Percentiles rank a stretch among this genome's conserved stretches.
Evolutionary conservation across 495 filamentous ascomycete genomes (phyloP).

Genomic region (Penicillium flavigenum): DNA sequence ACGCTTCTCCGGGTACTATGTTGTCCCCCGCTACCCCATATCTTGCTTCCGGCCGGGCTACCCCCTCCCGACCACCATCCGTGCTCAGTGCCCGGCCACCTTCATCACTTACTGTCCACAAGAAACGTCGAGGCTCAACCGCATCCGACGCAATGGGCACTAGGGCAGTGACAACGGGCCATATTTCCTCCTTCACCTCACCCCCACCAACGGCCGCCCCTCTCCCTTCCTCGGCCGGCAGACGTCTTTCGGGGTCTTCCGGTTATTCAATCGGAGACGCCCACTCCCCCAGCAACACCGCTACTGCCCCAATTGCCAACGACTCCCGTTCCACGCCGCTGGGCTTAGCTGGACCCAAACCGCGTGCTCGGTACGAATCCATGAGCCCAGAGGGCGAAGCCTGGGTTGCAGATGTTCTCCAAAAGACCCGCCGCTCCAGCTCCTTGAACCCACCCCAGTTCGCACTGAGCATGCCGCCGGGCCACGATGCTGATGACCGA

Average conservation of each 20-base stretch:
- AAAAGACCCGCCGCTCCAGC: constrained; percentile 43
- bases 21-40: constrained; percentile 22
- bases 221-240: constrained; percentile 21
- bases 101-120: constrained; percentile 44
- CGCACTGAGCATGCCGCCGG: constrained; percentile 4
- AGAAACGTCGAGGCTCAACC: constrained; percentile 40
- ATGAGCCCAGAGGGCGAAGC: constrained; percentile 54
- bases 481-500: constrained; percentile 14
- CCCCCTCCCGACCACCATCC: constrained; percentile 38
- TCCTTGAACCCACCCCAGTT: constrained; percentile 31
- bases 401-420: constrained; percentile 50
- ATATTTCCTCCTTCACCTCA: constrained; percentile 34
- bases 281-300: constrained; percentile 26
- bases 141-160: constrained; percentile 37
- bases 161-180: constrained; percentile 31
- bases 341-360: constrained; percentile 50
- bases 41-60: constrained; percentile 30
- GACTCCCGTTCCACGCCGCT: constrained; percentile 39
- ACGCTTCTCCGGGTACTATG: constrained; percentile 30
- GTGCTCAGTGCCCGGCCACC: constrained; percentile 39
- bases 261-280: constrained; percentile 35
- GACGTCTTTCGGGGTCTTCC: constrained; percentile 42
- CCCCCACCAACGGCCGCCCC: constrained; percentile 29
- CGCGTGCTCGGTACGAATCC: constrained; percentile 42
- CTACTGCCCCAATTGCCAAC: constrained; percentile 3